Evolutionary conservation across 1,284 basidiomycete genomes (phyloP).

Genomic region (Fomitiporia mediterranea): DNA sequence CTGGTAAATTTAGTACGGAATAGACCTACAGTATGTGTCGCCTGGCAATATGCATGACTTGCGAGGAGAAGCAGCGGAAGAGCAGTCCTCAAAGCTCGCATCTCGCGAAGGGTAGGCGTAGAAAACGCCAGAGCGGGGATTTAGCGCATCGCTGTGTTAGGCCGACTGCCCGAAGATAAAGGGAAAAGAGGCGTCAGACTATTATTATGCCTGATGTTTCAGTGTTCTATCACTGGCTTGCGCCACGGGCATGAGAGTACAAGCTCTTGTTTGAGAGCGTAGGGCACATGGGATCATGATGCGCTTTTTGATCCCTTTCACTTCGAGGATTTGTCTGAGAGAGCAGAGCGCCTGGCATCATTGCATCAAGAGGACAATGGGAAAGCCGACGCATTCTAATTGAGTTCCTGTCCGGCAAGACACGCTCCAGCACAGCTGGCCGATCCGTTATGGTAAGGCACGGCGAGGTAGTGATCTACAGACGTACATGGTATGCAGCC

Average conservation of each 20-base stretch:
- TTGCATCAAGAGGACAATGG: no score
- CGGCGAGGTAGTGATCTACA: no score
- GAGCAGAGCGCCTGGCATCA: no score
- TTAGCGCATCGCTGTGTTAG: neutral
- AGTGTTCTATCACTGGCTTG: neutral
- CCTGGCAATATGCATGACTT: neutral
- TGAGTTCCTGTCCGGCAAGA: no score
- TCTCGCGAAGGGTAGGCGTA: neutral
- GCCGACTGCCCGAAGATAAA: neutral
- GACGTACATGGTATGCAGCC: no score
- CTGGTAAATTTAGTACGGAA: neutral
- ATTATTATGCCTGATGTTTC: neutral
- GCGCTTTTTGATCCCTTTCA: neutral
- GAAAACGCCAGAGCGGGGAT: neutral
- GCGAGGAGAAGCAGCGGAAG: neutral
- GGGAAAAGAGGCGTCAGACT: neutral
- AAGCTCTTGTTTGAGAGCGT: neutral
- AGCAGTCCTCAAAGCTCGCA: neutral
- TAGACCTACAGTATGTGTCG: constrained; percentile 9
- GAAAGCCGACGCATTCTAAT: no score
- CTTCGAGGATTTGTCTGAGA: no score
- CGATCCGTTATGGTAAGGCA: no score
- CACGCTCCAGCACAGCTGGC: no score
- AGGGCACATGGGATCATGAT: neutral
- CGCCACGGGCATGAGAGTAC: neutral